Evolutionary conservation across 495 filamentous ascomycete genomes (phyloP), one percentile per base, ranked within the genome.

Genomic region (Hypoxylon fragiforme): DNA sequence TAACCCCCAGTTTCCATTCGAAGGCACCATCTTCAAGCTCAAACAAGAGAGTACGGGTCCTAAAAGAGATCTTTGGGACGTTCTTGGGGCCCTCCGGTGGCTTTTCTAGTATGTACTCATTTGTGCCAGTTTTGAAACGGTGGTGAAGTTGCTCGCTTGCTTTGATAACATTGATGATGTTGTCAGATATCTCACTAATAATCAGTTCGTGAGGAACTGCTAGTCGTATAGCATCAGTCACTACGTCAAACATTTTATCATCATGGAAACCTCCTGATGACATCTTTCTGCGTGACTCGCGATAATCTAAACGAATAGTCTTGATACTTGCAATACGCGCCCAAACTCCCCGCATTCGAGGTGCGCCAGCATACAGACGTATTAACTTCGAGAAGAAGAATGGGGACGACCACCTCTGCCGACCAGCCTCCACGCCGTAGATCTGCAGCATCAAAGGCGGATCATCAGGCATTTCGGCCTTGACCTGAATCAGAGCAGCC

Each of bases 21-120:
- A 99, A 99, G 1, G 89, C 86, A 43, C 94, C 91, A 69, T 99
- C 94, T 70, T 99, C 94, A 39, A 99, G 74, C 53, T 96, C 90
- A 50, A 97, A 90, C 16, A 96, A 72, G 7, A 97, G 68, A 0
- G 85, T 88, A 65, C 87, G 91, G 41, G 85, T 87, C 37, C 90
- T 82, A 1, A 99, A 39, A 0, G 90, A 90, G 9, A 97, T 71
- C 62, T 85, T 90, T 5, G 94, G 95, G 3, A 97, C 82, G 34
- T 81, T 80, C 65, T 91, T 97, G 1, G 95, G 90, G 6, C 78
- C 84, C 68, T 96, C 89, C 0, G 94, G 88, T 14, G 78, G 74
- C 70, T 92, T 92, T 2, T 86, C 83, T 7, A 94, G 79, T 6
- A 92, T 83, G 67, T 96, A 92, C 45, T 96, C 91, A 50, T 89